Evolutionary conservation across 306 rosid species (phyloP).

Genomic region (Albizia julibrissin): DNA sequence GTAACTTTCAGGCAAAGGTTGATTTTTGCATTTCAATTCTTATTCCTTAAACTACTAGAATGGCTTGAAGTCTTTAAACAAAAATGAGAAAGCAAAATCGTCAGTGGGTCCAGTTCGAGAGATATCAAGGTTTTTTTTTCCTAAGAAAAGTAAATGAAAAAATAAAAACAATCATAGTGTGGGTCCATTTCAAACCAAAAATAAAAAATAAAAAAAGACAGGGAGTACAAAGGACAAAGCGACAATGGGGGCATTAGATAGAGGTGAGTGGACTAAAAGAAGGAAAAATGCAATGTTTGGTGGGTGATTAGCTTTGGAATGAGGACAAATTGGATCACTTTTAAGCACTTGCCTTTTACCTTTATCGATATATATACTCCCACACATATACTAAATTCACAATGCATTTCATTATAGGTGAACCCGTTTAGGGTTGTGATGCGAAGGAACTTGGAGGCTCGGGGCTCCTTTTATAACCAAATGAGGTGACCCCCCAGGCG

Average conservation of each 20-base stretch:
- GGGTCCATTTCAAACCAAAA: no score
- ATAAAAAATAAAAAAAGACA: no score
- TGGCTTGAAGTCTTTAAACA: neutral
- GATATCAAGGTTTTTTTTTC: neutral
- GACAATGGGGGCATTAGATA: neutral
- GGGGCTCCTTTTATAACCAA: no score
- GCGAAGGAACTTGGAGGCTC: no score
- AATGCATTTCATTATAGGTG: conserved; percentile 18
- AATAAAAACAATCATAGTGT: no score
- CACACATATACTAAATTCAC: neutral
- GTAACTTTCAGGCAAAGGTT: neutral
- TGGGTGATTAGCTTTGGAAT: conserved; percentile 31
- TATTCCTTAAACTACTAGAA: neutral
- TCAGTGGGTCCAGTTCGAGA: neutral
- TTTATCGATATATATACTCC: conserved; percentile 6
- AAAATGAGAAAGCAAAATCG: neutral
- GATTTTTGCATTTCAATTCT: neutral
- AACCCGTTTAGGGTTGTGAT: no score
- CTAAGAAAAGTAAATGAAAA: no score
- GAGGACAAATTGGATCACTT: conserved; percentile 15
- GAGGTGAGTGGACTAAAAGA: conserved; percentile 8
- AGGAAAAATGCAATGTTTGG: conserved; percentile 22
- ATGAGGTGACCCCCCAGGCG: no score
- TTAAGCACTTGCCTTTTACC: conserved; percentile 13
- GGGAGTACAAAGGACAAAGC: neutral